A percentile compares a stretch with the other conserved stretches of the same genome.
phyloP scores from a whole-genome alignment of 2,329 filamentous ascomycete species.

The Calonectria hongkongensis region DNA sequence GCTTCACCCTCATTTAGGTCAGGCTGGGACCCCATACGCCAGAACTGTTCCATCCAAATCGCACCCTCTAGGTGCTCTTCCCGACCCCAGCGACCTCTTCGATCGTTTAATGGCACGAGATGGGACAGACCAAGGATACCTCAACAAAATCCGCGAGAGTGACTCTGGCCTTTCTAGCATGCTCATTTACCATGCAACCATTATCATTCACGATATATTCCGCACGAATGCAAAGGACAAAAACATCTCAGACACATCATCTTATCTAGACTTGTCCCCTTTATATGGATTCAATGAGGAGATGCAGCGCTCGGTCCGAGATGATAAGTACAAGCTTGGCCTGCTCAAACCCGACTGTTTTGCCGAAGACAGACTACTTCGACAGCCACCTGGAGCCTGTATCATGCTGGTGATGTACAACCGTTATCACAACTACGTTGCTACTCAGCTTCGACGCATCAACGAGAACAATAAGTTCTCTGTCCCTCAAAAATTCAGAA shows the following conservation, averaged over 20 bases:
- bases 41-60: slow-evolving; percentile 54
- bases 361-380: slow-evolving; percentile 77
- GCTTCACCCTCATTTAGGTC: slow-evolving; percentile 55
- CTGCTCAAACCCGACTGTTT: slow-evolving; percentile 75
- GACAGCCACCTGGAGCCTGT: slow-evolving; percentile 80
- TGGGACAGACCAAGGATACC: slow-evolving; percentile 17
- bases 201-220: slow-evolving; percentile 72
- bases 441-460: slow-evolving; percentile 76
- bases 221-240: slow-evolving; percentile 58
- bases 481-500: slow-evolving; percentile 43
- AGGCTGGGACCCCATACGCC: slow-evolving; percentile 56
- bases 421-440: slow-evolving; percentile 87
- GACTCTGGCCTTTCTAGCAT: slow-evolving; percentile 66
- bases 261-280: slow-evolving; percentile 67
- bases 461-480: slow-evolving; percentile 65
- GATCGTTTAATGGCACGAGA: slow-evolving; percentile 56
- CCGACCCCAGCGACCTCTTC: slow-evolving; percentile 57
- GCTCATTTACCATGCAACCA: slow-evolving; percentile 69
- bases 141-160: slow-evolving; percentile 54
- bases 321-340: slow-evolving; percentile 58
- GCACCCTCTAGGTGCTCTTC: slow-evolving; percentile 51
- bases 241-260: slow-evolving; percentile 61
- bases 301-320: slow-evolving; percentile 59
- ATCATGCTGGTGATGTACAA: slow-evolving; percentile 83
- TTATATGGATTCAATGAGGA: slow-evolving; percentile 63